Evolutionary conservation across 1,284 basidiomycete species (phyloP), one percentile per base, ranked within the genome.

Genomic region (Vanrija pseudolonga): DNA sequence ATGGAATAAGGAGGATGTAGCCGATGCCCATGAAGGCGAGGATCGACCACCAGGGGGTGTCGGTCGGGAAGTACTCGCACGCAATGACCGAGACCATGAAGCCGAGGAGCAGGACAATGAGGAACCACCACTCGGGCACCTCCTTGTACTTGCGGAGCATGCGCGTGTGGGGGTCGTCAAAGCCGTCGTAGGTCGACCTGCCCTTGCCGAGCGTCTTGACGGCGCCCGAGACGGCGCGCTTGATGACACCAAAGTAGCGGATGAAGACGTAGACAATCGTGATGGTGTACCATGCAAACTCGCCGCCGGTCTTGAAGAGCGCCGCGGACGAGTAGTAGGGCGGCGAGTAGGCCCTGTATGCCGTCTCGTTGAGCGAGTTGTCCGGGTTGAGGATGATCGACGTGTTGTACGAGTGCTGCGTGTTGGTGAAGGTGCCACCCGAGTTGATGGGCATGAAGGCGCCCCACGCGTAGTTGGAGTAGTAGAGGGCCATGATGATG

Each of bases 81-180:
- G 42, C 41, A 1, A 45, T 24, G 6, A 54, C 20, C 17, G 19
- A 22, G 22, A 36, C 7, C 14, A 38, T 19, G 15, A 50, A 50
- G 19, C 41, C 40, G 17, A 82, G 56, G 45, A 88, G 26, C 26
- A 26, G 85, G 50, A 89, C 69, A 26, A 74, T 57, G 14, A 67
- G 78, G 72, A 88, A 93, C 87, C 88, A 90, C 81, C 81, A 87
- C 51, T 80, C 77, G 0, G 90, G 89, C n/a, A 90, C 87, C 67
- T 91, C 88, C 1, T 81, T 76, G 72, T 95, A 95, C 20, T 20
- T 19, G 18, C 32, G 18, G n/a, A 46, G 20, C 45, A 46, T 46
- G 19, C 45, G 45, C 28, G 45, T 22, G 32, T 46, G 28, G 8
- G 28, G 11, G 45, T 46, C 45, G 32, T 36, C 18, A 19, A 20